Conservation (phyloP, 2,329 filamentous ascomycete species). For the Drechslerella stenobrocha region DNA sequence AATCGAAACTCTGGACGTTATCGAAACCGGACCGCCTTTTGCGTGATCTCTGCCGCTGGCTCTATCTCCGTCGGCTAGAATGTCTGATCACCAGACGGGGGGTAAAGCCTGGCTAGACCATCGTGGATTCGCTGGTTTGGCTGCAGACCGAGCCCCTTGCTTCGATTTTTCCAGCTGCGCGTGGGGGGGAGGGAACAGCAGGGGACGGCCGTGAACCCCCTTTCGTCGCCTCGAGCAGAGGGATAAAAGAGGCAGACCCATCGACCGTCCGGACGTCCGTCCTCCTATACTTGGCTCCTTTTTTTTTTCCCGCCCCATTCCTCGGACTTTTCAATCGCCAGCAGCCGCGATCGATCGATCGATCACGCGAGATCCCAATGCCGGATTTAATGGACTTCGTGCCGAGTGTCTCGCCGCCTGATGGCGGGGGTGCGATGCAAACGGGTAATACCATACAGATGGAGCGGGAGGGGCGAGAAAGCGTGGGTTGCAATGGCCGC, state of each 20-base stretch:
- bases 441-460: background rate
- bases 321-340: no score
- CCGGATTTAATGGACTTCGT: background rate
- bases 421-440: background rate
- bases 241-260: background rate
- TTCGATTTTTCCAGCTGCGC: background rate
- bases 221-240: background rate
- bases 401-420: background rate
- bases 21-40: no score
- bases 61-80: background rate
- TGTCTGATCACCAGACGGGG: background rate
- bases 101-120: conserved; percentile 1
- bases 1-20: no score
- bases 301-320: no score
- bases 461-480: no score
- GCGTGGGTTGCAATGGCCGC: no score
- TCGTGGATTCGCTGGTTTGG: background rate
- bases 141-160: conserved; percentile 1
- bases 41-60: background rate
- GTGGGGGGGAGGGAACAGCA: background rate
- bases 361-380: no score
- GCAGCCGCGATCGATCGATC: no score
- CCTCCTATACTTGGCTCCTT: no score
- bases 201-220: no score
- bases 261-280: no score